phyloP scores from a whole-genome alignment of 2,329 filamentous ascomycete species.

The Hawksworthiomyces lignivorus region DNA sequence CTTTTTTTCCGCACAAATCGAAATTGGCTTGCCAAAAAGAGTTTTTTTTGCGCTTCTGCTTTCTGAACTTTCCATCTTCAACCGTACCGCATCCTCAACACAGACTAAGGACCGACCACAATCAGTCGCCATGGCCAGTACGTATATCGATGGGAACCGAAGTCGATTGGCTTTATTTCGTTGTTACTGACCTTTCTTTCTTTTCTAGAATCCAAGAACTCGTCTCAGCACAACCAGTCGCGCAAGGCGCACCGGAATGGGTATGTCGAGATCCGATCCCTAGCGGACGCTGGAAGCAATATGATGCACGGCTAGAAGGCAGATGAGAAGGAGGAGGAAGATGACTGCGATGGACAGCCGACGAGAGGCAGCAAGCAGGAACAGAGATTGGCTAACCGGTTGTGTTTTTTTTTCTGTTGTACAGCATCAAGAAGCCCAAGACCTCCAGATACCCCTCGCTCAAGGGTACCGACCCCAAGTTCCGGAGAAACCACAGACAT shows the following conservation, averaged over 20 bases:
- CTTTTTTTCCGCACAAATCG: slow-evolving; percentile 18
- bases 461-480: slow-evolving; percentile 98
- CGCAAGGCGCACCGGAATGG: slow-evolving; percentile 99
- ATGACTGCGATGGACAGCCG: neutral
- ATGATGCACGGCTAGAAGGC: neutral
- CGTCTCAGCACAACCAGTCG: slow-evolving; percentile 97
- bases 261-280: slow-evolving; percentile 48
- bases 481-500: slow-evolving; percentile 99
- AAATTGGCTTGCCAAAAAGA: slow-evolving; percentile 18
- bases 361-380: neutral
- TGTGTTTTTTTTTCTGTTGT: neutral
- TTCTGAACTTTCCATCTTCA: slow-evolving; percentile 2
- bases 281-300: neutral
- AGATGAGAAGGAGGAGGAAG: neutral
- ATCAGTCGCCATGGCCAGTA: slow-evolving; percentile 63
- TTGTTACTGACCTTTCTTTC: slow-evolving; percentile 20
- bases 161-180: neutral
- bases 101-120: slow-evolving; percentile 21
- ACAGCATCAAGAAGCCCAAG: slow-evolving; percentile 99
- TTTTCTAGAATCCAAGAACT: slow-evolving; percentile 93
- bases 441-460: slow-evolving; percentile 97
- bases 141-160: slow-evolving; percentile 26
- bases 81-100: slow-evolving; percentile 8
- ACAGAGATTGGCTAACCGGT: slow-evolving; percentile 2
- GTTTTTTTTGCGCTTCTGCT: slow-evolving; percentile 13